A percentile compares a stretch with the other conserved stretches of the same genome.
phyloP scores from a whole-genome alignment of 73 alveolate species.

The Tetrahymena borealis region DNA sequence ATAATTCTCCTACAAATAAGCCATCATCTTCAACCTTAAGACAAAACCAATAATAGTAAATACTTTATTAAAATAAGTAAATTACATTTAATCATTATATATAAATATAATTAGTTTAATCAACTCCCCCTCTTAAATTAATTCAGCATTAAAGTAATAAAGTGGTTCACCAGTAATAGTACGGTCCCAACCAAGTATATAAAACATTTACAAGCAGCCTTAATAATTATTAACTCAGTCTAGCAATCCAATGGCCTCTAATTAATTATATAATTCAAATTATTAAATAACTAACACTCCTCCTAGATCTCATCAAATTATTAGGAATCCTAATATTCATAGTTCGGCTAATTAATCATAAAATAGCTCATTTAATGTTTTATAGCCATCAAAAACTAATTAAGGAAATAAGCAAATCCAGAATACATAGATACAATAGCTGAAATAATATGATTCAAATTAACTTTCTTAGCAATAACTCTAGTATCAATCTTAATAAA shows the following conservation, averaged over 20 bases:
- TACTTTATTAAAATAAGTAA: not conserved
- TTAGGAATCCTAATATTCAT: not conserved
- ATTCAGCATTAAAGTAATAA: not conserved
- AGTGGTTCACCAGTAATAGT: not conserved
- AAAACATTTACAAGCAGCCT: not conserved
- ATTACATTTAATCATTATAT: not conserved
- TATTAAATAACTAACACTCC: not conserved
- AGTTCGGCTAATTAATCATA: not conserved
- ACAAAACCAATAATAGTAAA: not conserved
- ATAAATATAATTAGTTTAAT: not conserved
- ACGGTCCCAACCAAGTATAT: too few species aligned
- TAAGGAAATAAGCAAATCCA: not conserved
- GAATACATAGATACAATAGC: not conserved
- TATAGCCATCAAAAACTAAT: not conserved
- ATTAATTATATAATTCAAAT: not conserved
- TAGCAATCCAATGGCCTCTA: too few species aligned
- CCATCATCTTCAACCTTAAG: not conserved
- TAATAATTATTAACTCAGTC: too few species aligned
- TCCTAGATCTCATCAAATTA: not conserved
- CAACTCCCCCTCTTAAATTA: not conserved
- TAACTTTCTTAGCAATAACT: not conserved
- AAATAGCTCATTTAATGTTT: not conserved
- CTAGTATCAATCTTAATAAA: not conserved
- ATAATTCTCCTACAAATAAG: not conserved
- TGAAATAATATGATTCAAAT: not conserved